phyloP scores from a whole-genome alignment of 208 protist genomes.

The Trichomonas vaginalis region DNA sequence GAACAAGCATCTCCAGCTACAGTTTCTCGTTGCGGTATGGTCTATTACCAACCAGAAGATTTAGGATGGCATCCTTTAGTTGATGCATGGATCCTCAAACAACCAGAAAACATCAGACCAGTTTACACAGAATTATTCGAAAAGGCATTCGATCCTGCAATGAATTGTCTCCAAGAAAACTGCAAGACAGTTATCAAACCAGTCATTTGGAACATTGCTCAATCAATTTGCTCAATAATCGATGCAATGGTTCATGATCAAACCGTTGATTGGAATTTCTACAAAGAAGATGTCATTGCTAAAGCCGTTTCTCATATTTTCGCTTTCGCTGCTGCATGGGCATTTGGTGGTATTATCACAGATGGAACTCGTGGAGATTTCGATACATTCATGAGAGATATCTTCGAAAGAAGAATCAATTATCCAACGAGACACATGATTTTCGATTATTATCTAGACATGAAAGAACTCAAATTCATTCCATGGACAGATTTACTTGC shows the following conservation, averaged over 20 bases:
- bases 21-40: constrained; percentile 92
- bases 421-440: constrained; percentile 15
- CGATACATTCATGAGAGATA: constrained; percentile 31
- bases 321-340: constrained; percentile 78
- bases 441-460: constrained; percentile 21
- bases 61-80: constrained; percentile 57
- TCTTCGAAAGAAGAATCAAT: constrained; percentile 11
- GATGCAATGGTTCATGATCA: not conserved
- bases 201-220: not conserved
- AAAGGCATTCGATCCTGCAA: not conserved
- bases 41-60: constrained; percentile 72
- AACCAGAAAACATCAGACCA: not conserved
- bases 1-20: constrained; percentile 86
- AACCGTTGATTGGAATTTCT: not conserved
- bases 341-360: constrained; percentile 72
- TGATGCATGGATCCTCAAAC: not conserved
- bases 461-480: not conserved
- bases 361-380: constrained; percentile 61
- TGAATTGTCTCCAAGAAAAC: not conserved
- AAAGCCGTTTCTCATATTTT: not conserved
- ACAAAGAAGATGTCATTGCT: not conserved
- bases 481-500: not conserved
- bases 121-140: not conserved
- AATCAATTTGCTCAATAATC: not conserved
- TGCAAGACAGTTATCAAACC: constrained; percentile 2